A percentile compares a stretch with the other conserved stretches of the same genome.
These are phyloP conservation scores for Oehlia diaphana DNA, from an alignment of 192 early-diverging fungal species.

Conservation along the genomic window DNA sequence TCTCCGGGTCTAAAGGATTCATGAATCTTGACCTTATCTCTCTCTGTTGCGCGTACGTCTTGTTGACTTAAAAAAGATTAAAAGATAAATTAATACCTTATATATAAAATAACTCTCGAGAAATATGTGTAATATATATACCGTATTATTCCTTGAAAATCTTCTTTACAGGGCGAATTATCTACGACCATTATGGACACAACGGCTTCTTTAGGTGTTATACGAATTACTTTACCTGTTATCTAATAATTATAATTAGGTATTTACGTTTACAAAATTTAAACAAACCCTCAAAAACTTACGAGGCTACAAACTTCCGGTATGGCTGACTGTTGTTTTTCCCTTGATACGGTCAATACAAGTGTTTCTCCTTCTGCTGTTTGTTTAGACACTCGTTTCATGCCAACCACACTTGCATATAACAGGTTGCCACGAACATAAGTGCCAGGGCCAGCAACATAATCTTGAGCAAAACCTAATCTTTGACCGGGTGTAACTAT, in stretches of 20 bases:
- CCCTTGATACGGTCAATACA: conserved; percentile 57
- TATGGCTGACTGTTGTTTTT: conserved; percentile 66
- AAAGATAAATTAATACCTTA: not conserved
- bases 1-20: conserved; percentile 92
- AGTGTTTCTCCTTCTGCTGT: conserved; percentile 17
- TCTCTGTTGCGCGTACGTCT: conserved; percentile 92
- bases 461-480: conserved; percentile 69
- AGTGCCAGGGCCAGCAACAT: conserved; percentile 69
- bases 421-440: conserved; percentile 70
- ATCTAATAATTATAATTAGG: conserved; percentile 38
- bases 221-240: conserved; percentile 84
- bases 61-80: conserved; percentile 55
- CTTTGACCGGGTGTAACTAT: conserved; percentile 76
- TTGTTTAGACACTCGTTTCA: conserved; percentile 18
- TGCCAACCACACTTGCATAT: conserved; percentile 63
- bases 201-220: conserved; percentile 84
- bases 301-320: conserved; percentile 74
- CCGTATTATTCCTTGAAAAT: conserved; percentile 88
- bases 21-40: conserved; percentile 91
- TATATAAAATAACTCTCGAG: not conserved
- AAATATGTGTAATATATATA: conserved; percentile 19
- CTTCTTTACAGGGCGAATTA: conserved; percentile 72
- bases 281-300: conserved; percentile 16
- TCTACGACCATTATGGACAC: conserved; percentile 93
- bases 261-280: not conserved